Evolutionary conservation across 2,329 filamentous ascomycete genomes (phyloP).

Genomic region (Volutella citrinella): DNA sequence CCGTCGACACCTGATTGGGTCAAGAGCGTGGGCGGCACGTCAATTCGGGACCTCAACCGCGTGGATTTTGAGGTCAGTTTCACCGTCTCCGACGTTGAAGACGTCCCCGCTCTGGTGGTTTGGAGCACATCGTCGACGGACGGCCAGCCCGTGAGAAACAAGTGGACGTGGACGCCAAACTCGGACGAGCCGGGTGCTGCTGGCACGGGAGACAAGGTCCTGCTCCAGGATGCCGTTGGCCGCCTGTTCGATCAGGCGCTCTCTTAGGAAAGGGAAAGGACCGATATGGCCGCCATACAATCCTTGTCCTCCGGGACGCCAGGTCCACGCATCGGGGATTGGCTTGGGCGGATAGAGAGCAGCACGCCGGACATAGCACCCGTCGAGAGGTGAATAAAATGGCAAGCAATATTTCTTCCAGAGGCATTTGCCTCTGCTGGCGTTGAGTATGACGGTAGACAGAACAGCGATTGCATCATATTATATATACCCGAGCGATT

Average conservation of each 20-base stretch:
- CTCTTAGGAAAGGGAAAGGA: slow-evolving; percentile 13
- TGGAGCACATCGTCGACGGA: slow-evolving; percentile 16
- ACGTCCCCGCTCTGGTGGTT: slow-evolving; percentile 19
- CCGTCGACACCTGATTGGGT: slow-evolving; percentile 23
- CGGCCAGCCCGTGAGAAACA: slow-evolving; percentile 12
- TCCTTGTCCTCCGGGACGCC: too few species aligned
- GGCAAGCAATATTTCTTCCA: too few species aligned
- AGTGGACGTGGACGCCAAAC: slow-evolving; percentile 37
- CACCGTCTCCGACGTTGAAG: slow-evolving; percentile 20
- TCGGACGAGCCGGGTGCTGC: slow-evolving; percentile 8
- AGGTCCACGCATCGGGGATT: neutral
- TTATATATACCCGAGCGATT: slow-evolving; percentile 10
- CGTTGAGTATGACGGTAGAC: slow-evolving; percentile 3
- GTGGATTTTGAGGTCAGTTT: slow-evolving; percentile 32
- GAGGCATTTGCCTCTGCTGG: too few species aligned
- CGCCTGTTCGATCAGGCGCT: slow-evolving; percentile 12
- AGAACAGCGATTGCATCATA: slow-evolving; percentile 1
- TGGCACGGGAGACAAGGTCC: slow-evolving; percentile 16
- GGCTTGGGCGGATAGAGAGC: neutral
- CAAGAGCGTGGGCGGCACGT: slow-evolving; percentile 30
- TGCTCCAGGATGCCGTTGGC: slow-evolving; percentile 24
- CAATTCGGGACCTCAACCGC: slow-evolving; percentile 27
- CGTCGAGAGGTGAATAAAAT: neutral
- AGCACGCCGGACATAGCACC: neutral
- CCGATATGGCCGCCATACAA: neutral